phyloP scores from a whole-genome alignment of 331 rosid genomes.

The Arachis monticola region DNA sequence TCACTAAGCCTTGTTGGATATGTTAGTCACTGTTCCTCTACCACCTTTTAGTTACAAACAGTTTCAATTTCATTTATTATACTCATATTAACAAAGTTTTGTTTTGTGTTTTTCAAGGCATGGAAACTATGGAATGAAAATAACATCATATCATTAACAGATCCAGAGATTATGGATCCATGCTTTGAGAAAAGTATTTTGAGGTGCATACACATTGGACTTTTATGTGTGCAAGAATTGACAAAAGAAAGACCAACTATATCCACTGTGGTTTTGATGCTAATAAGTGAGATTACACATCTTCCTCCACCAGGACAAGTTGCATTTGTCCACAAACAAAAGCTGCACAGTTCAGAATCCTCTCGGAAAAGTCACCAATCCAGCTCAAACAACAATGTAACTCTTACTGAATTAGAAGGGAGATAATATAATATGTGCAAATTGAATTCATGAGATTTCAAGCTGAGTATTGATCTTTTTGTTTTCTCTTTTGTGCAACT shows the following conservation, averaged over 20 bases:
- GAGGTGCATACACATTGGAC: constrained; percentile 48
- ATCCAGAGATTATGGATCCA: constrained; percentile 29
- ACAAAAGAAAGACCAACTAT: constrained; percentile 49
- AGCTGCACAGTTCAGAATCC: not conserved
- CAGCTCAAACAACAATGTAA: constrained; percentile 42
- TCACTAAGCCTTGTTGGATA: constrained; percentile 31
- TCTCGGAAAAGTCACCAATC: constrained; percentile 22
- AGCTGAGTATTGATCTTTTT: not conserved
- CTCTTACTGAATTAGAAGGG: constrained; percentile 43
- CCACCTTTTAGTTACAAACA: not conserved
- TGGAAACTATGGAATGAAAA: constrained; percentile 48
- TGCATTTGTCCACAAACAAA: constrained; percentile 36
- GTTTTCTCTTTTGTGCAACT: not conserved
- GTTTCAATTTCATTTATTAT: not conserved
- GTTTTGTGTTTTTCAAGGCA: constrained; percentile 25
- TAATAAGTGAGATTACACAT: constrained; percentile 45
- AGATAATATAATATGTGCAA: constrained; percentile 14
- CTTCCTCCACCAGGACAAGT: constrained; percentile 44
- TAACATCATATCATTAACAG: constrained; percentile 28
- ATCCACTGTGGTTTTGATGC: constrained; percentile 45
- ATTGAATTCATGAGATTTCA: not conserved
- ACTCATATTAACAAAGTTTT: not conserved
- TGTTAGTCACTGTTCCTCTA: not conserved
- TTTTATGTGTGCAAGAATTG: constrained; percentile 50
- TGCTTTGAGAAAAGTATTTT: constrained; percentile 31